These are phyloP conservation scores for Eimeria necatrix DNA, from an alignment of 169 alveolate species.

Conservation along the genomic window DNA sequence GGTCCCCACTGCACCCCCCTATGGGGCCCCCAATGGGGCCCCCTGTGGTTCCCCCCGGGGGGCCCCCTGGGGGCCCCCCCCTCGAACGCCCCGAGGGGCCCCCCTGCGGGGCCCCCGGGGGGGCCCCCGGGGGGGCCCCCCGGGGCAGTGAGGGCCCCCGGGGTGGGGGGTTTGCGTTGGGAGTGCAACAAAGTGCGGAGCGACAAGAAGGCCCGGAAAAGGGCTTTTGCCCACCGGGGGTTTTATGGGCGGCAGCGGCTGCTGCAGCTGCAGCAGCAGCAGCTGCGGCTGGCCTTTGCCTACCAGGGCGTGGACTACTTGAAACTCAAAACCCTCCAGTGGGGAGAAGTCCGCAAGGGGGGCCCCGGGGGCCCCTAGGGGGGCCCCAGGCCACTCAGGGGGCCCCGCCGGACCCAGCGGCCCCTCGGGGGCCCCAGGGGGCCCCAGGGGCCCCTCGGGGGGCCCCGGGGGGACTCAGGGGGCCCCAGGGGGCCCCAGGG, in stretches of 20 bases:
- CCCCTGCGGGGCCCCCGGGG: constrained; percentile 4
- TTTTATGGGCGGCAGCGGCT: not conserved
- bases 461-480: too few relatives aligned
- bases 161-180: not conserved
- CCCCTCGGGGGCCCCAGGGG: too few relatives aligned
- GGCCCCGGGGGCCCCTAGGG: too few relatives aligned
- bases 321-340: constrained; percentile 19
- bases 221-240: constrained; percentile 62
- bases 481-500: too few relatives aligned
- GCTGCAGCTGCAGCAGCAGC: not conserved
- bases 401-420: too few relatives aligned
- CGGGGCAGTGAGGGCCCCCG: not conserved
- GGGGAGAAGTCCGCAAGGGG: constrained; percentile 68
- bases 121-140: not conserved
- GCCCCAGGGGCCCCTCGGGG: too few relatives aligned
- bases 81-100: not conserved
- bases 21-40: not conserved
- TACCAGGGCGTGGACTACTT: constrained; percentile 43
- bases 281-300: constrained; percentile 49
- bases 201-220: constrained; percentile 32
- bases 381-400: too few relatives aligned
- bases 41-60: not conserved
- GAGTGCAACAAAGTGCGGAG: constrained; percentile 56
- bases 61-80: constrained; percentile 16
- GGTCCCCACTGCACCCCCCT: not conserved